phyloP scores from a whole-genome alignment of 805 yeast species.

The Candida ortonii region DNA sequence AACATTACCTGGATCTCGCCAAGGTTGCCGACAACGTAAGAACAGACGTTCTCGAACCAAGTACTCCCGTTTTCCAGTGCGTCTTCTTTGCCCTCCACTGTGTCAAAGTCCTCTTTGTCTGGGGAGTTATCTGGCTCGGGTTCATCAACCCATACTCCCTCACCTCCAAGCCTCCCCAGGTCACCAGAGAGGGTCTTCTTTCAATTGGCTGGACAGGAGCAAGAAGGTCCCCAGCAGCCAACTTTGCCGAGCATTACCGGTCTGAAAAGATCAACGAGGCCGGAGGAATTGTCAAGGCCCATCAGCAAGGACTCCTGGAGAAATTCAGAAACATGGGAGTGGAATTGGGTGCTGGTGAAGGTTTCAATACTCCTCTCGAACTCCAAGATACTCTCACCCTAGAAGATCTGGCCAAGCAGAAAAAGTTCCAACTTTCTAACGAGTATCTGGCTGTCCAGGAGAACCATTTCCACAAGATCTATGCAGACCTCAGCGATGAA shows the following conservation, averaged over 20 bases:
- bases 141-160: slow-evolving; percentile 70
- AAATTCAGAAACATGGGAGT: slow-evolving; percentile 58
- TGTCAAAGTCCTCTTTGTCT: slow-evolving; percentile 56
- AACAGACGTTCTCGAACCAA: slow-evolving; percentile 44
- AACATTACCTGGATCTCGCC: slow-evolving; percentile 35
- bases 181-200: slow-evolving; percentile 54
- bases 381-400: slow-evolving; percentile 6
- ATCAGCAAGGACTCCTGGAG: slow-evolving; percentile 65
- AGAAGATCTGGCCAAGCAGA: slow-evolving; percentile 32
- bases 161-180: slow-evolving; percentile 34
- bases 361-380: slow-evolving; percentile 53
- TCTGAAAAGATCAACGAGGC: slow-evolving; percentile 57
- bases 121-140: slow-evolving; percentile 62
- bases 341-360: slow-evolving; percentile 73
- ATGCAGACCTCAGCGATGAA: slow-evolving; percentile 25
- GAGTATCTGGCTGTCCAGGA: slow-evolving; percentile 55
- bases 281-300: slow-evolving; percentile 79
- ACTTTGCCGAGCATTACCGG: slow-evolving; percentile 68
- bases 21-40: slow-evolving; percentile 45
- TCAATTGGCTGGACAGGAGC: slow-evolving; percentile 95
- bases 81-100: slow-evolving; percentile 72
- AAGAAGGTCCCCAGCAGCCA: slow-evolving; percentile 65
- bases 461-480: slow-evolving; percentile 41
- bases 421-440: slow-evolving; percentile 53
- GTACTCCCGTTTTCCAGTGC: slow-evolving; percentile 50